Evolutionary conservation across 495 filamentous ascomycete species (phyloP).

Genomic region (Aspergillus ellipticus): DNA sequence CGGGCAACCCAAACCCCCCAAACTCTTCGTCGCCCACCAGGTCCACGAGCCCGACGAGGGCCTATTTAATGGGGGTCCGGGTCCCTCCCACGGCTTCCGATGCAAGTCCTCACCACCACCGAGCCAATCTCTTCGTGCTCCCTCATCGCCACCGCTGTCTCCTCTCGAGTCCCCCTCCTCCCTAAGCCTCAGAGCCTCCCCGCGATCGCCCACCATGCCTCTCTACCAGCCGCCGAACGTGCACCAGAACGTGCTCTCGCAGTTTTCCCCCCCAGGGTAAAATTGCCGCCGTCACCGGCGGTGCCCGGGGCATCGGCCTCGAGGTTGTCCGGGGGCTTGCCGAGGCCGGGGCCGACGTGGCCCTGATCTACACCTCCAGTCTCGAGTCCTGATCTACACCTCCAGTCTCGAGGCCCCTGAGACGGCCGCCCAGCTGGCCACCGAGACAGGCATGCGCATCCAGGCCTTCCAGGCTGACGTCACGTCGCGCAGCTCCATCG

Average conservation of each 20-base stretch:
- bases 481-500: too few relatives aligned
- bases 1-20: too few relatives aligned
- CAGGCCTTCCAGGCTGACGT: too few relatives aligned
- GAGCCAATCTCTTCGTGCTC: neutral
- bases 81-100: neutral
- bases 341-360: conserved; percentile 78
- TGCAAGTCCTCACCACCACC: neutral
- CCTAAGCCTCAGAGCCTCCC: too few relatives aligned
- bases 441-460: too few relatives aligned
- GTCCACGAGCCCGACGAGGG: neutral
- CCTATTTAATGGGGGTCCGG: neutral
- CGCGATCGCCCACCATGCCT: neutral
- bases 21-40: neutral
- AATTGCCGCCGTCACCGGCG: conserved; percentile 60
- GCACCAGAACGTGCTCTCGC: conserved; percentile 3
- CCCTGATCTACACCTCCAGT: too few relatives aligned
- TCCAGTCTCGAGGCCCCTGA: too few relatives aligned
- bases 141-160: too few relatives aligned
- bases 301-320: conserved; percentile 76
- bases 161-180: neutral
- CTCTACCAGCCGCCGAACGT: conserved; percentile 13
- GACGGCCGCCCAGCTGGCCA: too few relatives aligned
- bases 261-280: conserved; percentile 3
- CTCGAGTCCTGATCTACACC: too few relatives aligned
- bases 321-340: conserved; percentile 74